These are phyloP conservation scores for Pigoraptor vietnamica DNA, from an alignment of 78 protist species.

Conservation along the genomic window DNA sequence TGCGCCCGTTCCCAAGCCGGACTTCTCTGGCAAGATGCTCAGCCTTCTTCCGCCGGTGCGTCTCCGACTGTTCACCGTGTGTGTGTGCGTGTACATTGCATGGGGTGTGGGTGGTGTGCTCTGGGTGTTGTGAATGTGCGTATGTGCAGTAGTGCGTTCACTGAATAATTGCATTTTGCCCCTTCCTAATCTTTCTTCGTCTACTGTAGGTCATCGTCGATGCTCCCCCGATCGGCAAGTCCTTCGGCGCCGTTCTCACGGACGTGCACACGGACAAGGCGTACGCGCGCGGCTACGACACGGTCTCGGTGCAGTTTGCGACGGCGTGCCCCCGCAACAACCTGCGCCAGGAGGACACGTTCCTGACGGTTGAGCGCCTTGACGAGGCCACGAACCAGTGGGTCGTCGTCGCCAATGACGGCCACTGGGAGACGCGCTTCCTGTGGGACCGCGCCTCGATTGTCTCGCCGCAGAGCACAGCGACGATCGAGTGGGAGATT, in stretches of 20 bases:
- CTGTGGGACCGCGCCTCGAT: constrained; percentile 34
- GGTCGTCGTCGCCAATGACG: constrained; percentile 36
- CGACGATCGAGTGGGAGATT: constrained; percentile 56
- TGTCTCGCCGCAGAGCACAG: constrained; percentile 10
- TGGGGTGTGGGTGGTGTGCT: too few relatives aligned
- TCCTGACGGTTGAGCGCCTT: constrained; percentile 36
- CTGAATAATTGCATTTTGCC: too few relatives aligned
- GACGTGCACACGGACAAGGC: constrained; percentile 11
- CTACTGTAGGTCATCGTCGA: constrained; percentile 26
- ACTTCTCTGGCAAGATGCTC: neutral
- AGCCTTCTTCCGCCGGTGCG: neutral
- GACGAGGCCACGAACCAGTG: neutral
- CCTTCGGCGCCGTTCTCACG: constrained; percentile 28
- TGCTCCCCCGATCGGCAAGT: constrained; percentile 39
- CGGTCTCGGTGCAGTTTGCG: constrained; percentile 35
- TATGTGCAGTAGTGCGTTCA: too few relatives aligned
- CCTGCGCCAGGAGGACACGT: constrained; percentile 36
- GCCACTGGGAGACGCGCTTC: constrained; percentile 53
- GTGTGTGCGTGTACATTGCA: too few relatives aligned
- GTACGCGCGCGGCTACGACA: constrained; percentile 10
- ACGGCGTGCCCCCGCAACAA: constrained; percentile 59
- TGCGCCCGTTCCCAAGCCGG: neutral
- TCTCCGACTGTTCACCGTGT: too few relatives aligned
- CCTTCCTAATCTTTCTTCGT: too few relatives aligned
- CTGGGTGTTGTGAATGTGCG: too few relatives aligned